A percentile compares a stretch with the other conserved stretches of the same genome.
phyloP scores from a whole-genome alignment of 2,329 filamentous ascomycete species.

The Aschersonia sp. region DNA sequence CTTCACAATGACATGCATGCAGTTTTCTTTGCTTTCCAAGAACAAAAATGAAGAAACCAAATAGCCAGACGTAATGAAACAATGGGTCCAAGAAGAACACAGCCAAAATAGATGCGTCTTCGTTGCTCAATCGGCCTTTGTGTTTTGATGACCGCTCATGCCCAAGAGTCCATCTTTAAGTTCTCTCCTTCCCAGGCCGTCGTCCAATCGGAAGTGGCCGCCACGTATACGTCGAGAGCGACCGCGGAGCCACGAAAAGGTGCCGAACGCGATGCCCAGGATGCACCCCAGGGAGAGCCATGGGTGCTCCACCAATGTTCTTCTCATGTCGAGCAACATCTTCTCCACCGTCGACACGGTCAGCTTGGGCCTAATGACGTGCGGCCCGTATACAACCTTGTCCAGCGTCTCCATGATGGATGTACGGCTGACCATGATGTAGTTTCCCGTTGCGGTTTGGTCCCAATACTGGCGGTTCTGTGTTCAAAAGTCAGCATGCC shows the following conservation, averaged over 20 bases:
- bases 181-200: conserved; percentile 33
- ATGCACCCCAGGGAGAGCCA: conserved; percentile 43
- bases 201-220: conserved; percentile 48
- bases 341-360: conserved; percentile 61
- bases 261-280: conserved; percentile 38
- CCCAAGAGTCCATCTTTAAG: conserved; percentile 54
- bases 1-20: conserved; percentile 1
- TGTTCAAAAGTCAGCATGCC: neutral
- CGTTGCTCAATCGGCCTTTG: conserved; percentile 18
- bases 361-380: conserved; percentile 62
- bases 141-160: conserved; percentile 18
- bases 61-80: too few relatives aligned
- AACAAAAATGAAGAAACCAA: neutral
- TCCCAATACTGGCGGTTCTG: conserved; percentile 95
- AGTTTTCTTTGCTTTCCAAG: neutral
- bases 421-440: conserved; percentile 78
- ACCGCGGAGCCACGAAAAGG: conserved; percentile 38
- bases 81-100: neutral
- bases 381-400: conserved; percentile 53
- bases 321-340: conserved; percentile 52
- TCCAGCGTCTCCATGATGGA: conserved; percentile 79
- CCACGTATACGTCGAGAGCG: conserved; percentile 38
- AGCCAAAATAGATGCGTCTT: neutral
- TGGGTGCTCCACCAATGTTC: conserved; percentile 43
- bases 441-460: conserved; percentile 72